These are phyloP conservation scores for Dinochytrium kinnereticum DNA, from an alignment of 371 early-diverging fungal genomes.

Conservation along the genomic window DNA sequence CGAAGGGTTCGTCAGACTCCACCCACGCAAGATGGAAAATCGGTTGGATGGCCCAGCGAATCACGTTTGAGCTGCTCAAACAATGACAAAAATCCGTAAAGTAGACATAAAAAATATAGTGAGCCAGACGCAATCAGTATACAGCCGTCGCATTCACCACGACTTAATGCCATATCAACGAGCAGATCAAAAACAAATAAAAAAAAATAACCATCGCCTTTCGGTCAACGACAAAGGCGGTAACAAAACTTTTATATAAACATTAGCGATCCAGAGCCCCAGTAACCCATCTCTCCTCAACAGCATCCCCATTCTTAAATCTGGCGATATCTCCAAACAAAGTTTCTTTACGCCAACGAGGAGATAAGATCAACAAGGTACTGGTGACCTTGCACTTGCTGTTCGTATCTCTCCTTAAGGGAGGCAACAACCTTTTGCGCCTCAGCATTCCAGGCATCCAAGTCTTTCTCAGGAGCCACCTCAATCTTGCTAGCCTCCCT, in stretches of 20 bases:
- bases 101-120: too few relatives aligned
- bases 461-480: constrained; percentile 32
- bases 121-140: too few relatives aligned
- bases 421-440: constrained; percentile 43
- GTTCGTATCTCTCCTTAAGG: constrained; percentile 32
- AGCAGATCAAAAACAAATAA: too few relatives aligned
- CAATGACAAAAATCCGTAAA: too few relatives aligned
- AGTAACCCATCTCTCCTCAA: background rate
- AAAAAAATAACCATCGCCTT: too few relatives aligned
- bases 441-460: constrained; percentile 35
- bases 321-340: background rate
- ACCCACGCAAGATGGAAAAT: background rate
- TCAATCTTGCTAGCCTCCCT: background rate
- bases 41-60: background rate
- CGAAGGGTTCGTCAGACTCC: background rate
- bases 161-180: too few relatives aligned
- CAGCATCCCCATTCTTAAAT: background rate
- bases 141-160: too few relatives aligned
- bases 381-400: constrained; percentile 12
- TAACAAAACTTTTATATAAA: too few relatives aligned
- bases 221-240: too few relatives aligned
- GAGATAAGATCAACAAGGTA: constrained; percentile 19
- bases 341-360: background rate
- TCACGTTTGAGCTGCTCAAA: background rate
- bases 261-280: background rate